Evolutionary conservation across 2,329 filamentous ascomycete species (phyloP), one percentile per base, ranked within the genome.

Genomic region (Scedosporium aurantiacum): DNA sequence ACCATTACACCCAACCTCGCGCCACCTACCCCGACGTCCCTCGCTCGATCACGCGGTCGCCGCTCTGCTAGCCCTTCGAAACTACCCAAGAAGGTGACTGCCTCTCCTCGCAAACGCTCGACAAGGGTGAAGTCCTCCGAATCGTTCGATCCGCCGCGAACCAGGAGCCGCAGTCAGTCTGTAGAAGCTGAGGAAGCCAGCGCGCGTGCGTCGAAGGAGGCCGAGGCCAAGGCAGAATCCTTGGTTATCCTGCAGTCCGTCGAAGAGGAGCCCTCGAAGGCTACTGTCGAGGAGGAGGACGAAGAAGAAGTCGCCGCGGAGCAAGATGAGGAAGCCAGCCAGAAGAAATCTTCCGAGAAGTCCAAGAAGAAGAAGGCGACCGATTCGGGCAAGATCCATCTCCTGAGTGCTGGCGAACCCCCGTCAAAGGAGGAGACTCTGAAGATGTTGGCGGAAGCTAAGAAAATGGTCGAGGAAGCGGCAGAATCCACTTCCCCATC

Each of bases 401-500:
- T 82, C 25, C 68, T 73, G 6, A 72, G 69, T 3, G 79, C 84
- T 8, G 82, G 81, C 60, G 84, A 90, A 63, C 80, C 91, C 7
- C 87, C 89, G 0, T 83, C 86, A 12, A 85, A 90, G 0, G 88
- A 91, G 65, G 89, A 94, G 68, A 87, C 91, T 1, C 82, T 88
- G 62, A 83, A 86, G 61, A 91, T 97, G 88, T 87, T 97, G 63
- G 86, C 86, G 28, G 86, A 90, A 68, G 94, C 94, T 37, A 91
- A 88, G 75, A 84, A 87, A 66, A 96, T 97, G 90, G 92, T 97
- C 4, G 82, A 88, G 64, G 85, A 86, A 63, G 82, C 82, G 63
- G 65, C 70, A 4, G 69, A 68, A 18, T 14, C 60, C 23, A n/a
- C 57, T 6, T 7, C 57, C 25, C 25, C 25, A 37, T 65, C 32